phyloP scores from a whole-genome alignment of 257 asterid genomes.

The Penstemon barbatus region DNA sequence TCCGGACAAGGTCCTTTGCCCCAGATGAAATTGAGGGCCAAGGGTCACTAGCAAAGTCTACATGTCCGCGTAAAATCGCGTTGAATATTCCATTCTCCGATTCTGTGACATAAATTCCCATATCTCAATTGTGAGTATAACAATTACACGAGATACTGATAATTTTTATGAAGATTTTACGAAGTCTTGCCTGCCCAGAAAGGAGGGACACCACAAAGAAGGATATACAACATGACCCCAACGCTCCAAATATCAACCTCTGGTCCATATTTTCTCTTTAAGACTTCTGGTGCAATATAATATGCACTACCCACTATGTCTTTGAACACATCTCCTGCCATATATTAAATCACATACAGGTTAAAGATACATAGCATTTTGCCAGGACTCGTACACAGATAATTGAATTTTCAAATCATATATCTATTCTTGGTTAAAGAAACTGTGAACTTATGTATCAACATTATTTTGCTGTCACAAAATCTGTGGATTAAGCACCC shows the following conservation, averaged over 20 bases:
- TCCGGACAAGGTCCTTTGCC: slow-evolving; percentile 59
- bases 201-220: slow-evolving; percentile 72
- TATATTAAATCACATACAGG: neutral
- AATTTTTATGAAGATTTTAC: no score
- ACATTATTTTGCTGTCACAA: no score
- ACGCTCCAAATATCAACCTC: slow-evolving; percentile 69
- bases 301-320: slow-evolving; percentile 73
- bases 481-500: no score
- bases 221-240: slow-evolving; percentile 66
- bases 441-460: no score
- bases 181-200: slow-evolving; percentile 57
- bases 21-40: slow-evolving; percentile 66
- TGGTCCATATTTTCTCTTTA: slow-evolving; percentile 59
- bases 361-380: neutral
- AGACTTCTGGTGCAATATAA: slow-evolving; percentile 67
- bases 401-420: no score
- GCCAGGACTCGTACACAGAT: no score
- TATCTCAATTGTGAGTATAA: neutral
- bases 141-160: no score
- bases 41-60: slow-evolving; percentile 57
- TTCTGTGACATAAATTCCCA: slow-evolving; percentile 32
- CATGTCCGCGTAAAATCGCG: slow-evolving; percentile 49
- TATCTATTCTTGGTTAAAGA: no score
- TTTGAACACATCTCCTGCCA: slow-evolving; percentile 56
- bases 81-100: slow-evolving; percentile 67